A percentile compares a stretch with the other conserved stretches of the same genome.
These are phyloP conservation scores for Didymella sp. DNA, from an alignment of 2,329 filamentous ascomycete genomes.

Conservation along the genomic window DNA sequence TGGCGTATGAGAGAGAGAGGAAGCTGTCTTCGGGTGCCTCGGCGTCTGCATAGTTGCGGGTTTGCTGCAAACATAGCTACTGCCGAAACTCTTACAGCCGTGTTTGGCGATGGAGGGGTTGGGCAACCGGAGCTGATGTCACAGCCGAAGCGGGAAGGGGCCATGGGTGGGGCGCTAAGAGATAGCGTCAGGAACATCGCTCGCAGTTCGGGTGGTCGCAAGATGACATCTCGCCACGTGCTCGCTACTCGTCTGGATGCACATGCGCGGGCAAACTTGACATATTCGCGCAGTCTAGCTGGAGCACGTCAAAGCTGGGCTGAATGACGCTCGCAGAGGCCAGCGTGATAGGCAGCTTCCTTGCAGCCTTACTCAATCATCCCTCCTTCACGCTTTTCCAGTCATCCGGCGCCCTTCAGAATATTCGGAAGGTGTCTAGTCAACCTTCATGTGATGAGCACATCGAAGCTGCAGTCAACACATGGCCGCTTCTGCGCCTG, in stretches of 20 bases:
- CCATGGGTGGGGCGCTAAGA: slow-evolving; percentile 8
- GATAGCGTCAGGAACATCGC: slow-evolving; percentile 8
- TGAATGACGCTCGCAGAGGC: slow-evolving; percentile 9
- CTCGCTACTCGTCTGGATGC: slow-evolving; percentile 1
- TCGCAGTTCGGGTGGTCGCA: slow-evolving; percentile 16
- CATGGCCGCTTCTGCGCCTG: background rate
- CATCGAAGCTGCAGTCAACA: background rate
- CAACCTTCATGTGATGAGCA: background rate
- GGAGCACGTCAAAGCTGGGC: slow-evolving; percentile 16
- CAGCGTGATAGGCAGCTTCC: slow-evolving; percentile 8
- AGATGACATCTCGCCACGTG: slow-evolving; percentile 2
- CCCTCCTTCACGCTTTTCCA: background rate
- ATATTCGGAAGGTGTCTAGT: background rate
- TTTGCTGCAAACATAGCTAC: slow-evolving; percentile 14
- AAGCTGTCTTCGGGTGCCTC: slow-evolving; percentile 14
- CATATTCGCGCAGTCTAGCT: slow-evolving; percentile 14
- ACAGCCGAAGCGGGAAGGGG: slow-evolving; percentile 6
- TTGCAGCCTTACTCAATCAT: background rate
- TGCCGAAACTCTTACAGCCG: slow-evolving; percentile 14
- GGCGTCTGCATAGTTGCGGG: slow-evolving; percentile 12
- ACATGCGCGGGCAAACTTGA: slow-evolving; percentile 2
- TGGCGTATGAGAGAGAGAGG: slow-evolving; percentile 16
- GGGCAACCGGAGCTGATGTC: slow-evolving; percentile 11
- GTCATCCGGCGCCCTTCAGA: background rate
- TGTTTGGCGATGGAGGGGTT: slow-evolving; percentile 16